phyloP scores from a whole-genome alignment of 805 yeast species.

The Metschnikowia aberdeeniae region DNA sequence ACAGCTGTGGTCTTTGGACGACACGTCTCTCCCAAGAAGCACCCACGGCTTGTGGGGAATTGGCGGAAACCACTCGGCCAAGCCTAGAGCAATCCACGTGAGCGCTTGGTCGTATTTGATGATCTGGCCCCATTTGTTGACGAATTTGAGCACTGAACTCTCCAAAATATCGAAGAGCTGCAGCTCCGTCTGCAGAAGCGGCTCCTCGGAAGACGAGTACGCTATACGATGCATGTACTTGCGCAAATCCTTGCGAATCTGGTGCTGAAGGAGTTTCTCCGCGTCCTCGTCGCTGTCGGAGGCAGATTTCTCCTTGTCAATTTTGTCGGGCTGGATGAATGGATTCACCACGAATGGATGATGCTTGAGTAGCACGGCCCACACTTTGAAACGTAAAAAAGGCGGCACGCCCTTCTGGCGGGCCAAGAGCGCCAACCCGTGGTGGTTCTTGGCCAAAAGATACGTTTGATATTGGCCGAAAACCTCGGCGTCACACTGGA shows the following conservation, averaged over 20 bases:
- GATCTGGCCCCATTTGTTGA: conserved; percentile 72
- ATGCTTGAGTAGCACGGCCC: conserved; percentile 78
- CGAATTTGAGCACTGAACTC: conserved; percentile 57
- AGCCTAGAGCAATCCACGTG: conserved; percentile 82
- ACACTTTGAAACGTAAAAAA: conserved; percentile 64
- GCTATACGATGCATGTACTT: conserved; percentile 54
- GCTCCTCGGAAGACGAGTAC: conserved; percentile 22
- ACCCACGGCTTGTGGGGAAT: conserved; percentile 50
- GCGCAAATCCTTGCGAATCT: conserved; percentile 53
- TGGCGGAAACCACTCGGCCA: conserved; percentile 88
- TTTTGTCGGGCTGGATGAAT: conserved; percentile 55
- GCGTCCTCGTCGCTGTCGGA: conserved; percentile 12
- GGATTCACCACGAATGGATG: conserved; percentile 86
- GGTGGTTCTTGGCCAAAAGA: conserved; percentile 57
- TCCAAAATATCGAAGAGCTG: conserved; percentile 55
- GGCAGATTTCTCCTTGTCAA: conserved; percentile 16
- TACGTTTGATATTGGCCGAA: conserved; percentile 53
- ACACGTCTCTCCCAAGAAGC: conserved; percentile 47
- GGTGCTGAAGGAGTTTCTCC: conserved; percentile 24
- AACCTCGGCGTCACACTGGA: conserved; percentile 41
- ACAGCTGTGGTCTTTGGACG: conserved; percentile 26
- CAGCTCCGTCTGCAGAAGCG: conserved; percentile 42
- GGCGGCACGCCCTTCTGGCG: conserved; percentile 87
- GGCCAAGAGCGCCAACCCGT: conserved; percentile 74
- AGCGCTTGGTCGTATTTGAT: conserved; percentile 78